Conservation (phyloP, 2,329 filamentous ascomycete species). For the Nothophaeocryptopus gaeumannii region DNA sequence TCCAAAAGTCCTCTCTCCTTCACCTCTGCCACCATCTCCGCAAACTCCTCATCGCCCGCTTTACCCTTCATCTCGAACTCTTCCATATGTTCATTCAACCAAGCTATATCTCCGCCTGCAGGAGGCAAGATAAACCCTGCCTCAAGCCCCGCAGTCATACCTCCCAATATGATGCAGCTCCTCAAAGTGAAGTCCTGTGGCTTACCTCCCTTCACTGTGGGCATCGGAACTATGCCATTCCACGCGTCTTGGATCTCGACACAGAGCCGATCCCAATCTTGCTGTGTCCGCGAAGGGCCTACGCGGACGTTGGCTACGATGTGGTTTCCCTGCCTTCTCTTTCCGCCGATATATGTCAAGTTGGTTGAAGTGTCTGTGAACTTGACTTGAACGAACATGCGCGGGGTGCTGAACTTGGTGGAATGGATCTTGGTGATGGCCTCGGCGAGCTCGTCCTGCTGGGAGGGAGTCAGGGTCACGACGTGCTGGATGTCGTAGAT, state of each 20-base stretch:
- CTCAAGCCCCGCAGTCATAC: conserved; percentile 29
- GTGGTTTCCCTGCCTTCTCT: conserved; percentile 32
- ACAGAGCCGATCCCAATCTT: conserved; percentile 33
- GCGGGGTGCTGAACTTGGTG: conserved; percentile 42
- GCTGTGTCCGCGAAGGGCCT: conserved; percentile 32
- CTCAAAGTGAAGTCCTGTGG: too few species aligned
- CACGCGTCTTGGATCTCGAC: conserved; percentile 28
- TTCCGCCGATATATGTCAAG: conserved; percentile 38
- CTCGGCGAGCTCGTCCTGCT: conserved; percentile 41
- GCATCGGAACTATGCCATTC: conserved; percentile 27
- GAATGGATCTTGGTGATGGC: conserved; percentile 44
- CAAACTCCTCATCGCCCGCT: conserved; percentile 36
- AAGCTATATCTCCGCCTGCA: conserved; percentile 33
- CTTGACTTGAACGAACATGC: conserved; percentile 45
- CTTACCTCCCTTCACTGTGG: too few species aligned
- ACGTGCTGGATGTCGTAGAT: conserved; percentile 45
- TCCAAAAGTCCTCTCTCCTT: conserved; percentile 31
- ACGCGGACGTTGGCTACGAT: conserved; percentile 37
- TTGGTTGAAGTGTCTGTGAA: conserved; percentile 34
- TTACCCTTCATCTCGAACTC: conserved; percentile 35
- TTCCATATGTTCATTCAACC: conserved; percentile 35
- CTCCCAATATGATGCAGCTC: too few species aligned
- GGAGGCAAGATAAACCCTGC: conserved; percentile 31
- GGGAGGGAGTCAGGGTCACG: conserved; percentile 31
- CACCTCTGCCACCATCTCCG: conserved; percentile 33